Conservation (phyloP, 2,329 filamentous ascomycete genomes). For the Paecilomyces niveus region DNA sequence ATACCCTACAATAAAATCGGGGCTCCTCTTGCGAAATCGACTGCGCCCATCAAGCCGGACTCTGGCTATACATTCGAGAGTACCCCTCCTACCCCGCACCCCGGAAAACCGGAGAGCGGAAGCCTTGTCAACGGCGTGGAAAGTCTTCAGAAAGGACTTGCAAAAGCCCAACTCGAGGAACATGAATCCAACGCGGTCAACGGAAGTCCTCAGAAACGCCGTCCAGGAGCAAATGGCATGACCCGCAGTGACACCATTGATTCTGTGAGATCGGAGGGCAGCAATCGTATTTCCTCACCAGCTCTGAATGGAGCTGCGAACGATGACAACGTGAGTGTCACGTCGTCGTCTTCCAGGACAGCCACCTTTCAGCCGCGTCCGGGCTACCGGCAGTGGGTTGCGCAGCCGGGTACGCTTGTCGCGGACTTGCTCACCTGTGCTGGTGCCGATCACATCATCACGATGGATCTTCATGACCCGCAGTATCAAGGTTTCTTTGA, state of each 20-base stretch:
- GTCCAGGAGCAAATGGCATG: slow-evolving; percentile 26
- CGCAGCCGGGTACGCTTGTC: slow-evolving; percentile 89
- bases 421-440: slow-evolving; percentile 92
- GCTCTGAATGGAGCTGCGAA: slow-evolving; percentile 47
- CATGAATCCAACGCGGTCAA: slow-evolving; percentile 39
- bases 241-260: slow-evolving; percentile 33
- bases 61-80: slow-evolving; percentile 76
- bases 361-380: slow-evolving; percentile 72
- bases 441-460: slow-evolving; percentile 93
- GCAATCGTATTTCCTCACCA: slow-evolving; percentile 6
- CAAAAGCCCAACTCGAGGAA: slow-evolving; percentile 58
- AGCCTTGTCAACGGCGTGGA: slow-evolving; percentile 63
- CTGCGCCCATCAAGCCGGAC: slow-evolving; percentile 29
- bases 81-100: slow-evolving; percentile 76
- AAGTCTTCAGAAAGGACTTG: slow-evolving; percentile 63
- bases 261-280: slow-evolving; percentile 26
- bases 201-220: slow-evolving; percentile 37
- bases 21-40: slow-evolving; percentile 71
- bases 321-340: slow-evolving; percentile 58
- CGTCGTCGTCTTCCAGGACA: slow-evolving; percentile 44
- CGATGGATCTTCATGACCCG: slow-evolving; percentile 92
- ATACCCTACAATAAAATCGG: slow-evolving; percentile 95
- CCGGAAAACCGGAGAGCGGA: slow-evolving; percentile 59
- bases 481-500: slow-evolving; percentile 99
- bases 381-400: slow-evolving; percentile 98